These are phyloP conservation scores for Hypoxylon cercidicola DNA, from an alignment of 495 filamentous ascomycete species.

Conservation along the genomic window DNA sequence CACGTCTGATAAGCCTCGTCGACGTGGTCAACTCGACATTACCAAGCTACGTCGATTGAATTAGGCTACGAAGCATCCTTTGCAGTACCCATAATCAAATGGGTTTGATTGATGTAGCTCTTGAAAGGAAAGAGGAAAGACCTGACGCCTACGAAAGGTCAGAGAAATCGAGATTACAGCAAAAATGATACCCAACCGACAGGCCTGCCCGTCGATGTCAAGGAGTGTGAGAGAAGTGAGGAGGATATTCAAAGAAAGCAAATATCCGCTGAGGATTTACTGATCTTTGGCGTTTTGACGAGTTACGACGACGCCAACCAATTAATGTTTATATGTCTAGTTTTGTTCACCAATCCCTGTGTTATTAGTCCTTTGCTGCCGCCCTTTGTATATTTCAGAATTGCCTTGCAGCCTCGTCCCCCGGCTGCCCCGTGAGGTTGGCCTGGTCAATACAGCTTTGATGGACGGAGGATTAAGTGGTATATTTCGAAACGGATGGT, in stretches of 20 bases:
- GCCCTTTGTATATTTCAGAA: conserved; percentile 43
- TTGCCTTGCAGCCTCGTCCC: conserved; percentile 41
- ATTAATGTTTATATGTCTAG: conserved; percentile 51
- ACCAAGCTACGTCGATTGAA: conserved; percentile 2
- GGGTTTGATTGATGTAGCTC: conserved; percentile 2
- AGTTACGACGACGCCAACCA: conserved; percentile 41
- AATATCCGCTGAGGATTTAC: conserved; percentile 24
- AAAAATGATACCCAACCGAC: conserved; percentile 35
- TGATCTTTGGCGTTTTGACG: conserved; percentile 38
- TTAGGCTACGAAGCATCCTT: not conserved
- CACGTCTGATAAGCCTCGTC: conserved; percentile 47
- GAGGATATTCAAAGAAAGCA: conserved; percentile 22
- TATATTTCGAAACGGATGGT: conserved; percentile 11
- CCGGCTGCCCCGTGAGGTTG: conserved; percentile 35
- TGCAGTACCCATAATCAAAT: not conserved
- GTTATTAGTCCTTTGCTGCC: conserved; percentile 35
- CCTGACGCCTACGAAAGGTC: conserved; percentile 10
- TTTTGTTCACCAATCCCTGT: conserved; percentile 38
- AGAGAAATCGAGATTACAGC: conserved; percentile 23
- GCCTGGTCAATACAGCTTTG: conserved; percentile 20
- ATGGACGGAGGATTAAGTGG: conserved; percentile 6
- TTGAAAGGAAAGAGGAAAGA: conserved; percentile 22
- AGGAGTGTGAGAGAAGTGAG: conserved; percentile 11
- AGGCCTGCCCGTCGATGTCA: conserved; percentile 22
- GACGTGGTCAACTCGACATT: conserved; percentile 1